Percentiles rank a stretch among this genome's conserved stretches.
phyloP scores from a whole-genome alignment of 1,284 basidiomycete species.

The Irpex rosettiformis region DNA sequence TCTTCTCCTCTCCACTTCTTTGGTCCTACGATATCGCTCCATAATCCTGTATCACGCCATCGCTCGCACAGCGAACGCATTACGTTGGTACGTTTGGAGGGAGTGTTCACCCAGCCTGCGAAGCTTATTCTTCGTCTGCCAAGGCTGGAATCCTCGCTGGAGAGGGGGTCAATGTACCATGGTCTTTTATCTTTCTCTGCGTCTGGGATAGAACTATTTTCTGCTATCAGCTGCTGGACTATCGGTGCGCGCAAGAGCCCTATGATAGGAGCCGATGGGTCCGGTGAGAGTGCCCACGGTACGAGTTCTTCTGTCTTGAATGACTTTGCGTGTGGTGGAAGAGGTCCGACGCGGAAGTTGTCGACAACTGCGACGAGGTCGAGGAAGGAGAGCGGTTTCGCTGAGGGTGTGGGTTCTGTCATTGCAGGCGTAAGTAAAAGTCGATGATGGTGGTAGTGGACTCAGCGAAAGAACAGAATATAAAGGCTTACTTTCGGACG shows the following conservation, averaged over 20 bases:
- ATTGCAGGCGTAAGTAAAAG: too few species aligned
- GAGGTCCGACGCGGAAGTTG: constrained; percentile 44
- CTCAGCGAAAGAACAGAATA: not conserved
- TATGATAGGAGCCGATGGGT: constrained; percentile 47
- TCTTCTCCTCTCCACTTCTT: constrained; percentile 81
- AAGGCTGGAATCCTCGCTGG: constrained; percentile 8
- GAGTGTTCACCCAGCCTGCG: constrained; percentile 44
- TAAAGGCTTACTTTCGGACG: not conserved
- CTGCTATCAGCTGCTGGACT: constrained; percentile 46
- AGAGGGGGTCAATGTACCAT: constrained; percentile 22
- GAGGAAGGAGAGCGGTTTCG: constrained; percentile 38
- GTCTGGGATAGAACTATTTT: constrained; percentile 38
- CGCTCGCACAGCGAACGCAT: constrained; percentile 63
- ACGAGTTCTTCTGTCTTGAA: constrained; percentile 39
- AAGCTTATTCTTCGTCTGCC: constrained; percentile 47
- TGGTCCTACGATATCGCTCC: constrained; percentile 64
- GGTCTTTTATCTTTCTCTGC: constrained; percentile 24
- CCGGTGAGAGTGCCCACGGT: constrained; percentile 48
- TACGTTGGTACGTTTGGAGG: constrained; percentile 51
- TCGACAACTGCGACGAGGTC: constrained; percentile 60
- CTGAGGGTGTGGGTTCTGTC: constrained; percentile 9
- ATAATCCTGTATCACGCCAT: constrained; percentile 65
- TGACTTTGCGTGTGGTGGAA: constrained; percentile 11
- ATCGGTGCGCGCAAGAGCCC: constrained; percentile 62
- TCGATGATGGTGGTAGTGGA: not conserved